Evolutionary conservation across 768 basidiomycete species (phyloP), one percentile per base, ranked within the genome.

Genomic region (Kockovaella imperatae): DNA sequence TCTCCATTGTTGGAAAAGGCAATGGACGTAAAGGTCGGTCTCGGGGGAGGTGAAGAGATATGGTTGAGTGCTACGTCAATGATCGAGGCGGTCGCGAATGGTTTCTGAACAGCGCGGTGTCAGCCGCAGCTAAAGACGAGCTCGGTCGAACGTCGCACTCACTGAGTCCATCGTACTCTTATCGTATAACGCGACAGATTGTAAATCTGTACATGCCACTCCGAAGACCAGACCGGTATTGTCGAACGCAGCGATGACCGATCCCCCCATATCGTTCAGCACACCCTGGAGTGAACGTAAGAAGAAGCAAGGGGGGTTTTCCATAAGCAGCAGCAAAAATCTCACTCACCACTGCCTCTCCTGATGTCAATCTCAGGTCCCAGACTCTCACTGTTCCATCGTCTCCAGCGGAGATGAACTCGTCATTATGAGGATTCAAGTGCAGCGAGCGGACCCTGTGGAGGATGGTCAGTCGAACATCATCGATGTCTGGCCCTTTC

Each of bases 381-480:
- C 95, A 99, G 15, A 97, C 73, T 23, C 93, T 81, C 17, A 97
- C 91, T 1, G 90, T 96, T 62, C 84, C 87, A 75, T 99, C 95
- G 68, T 87, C 75, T 0, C 91, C 87, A 2, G 83, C 86, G 10
- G 93, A 95, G 78, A 99, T 84, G 75, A 99, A 97, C 1, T 85
- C 85, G 62, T 97, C 91, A 63, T 96, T 87, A 1, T 84, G 77
- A 1, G 95, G 95, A 0, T 86, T 88, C 48, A 97, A 81, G 67
- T 91, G 85, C 10, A 99, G 75, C 0, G 91, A 93, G 28, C 86
- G 78, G 2, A 99, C 95, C 49, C 83, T 77, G 53, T 5, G 11
- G 14, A 28, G 11, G 18, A 32, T 29, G 39, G 18, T 42, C 15
- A 28, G 21, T 21, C 25, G 5, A 3, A 31, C 23, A 44, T 36